These are phyloP conservation scores for Candida oleophila DNA, from an alignment of 805 yeast genomes.

Conservation along the genomic window DNA sequence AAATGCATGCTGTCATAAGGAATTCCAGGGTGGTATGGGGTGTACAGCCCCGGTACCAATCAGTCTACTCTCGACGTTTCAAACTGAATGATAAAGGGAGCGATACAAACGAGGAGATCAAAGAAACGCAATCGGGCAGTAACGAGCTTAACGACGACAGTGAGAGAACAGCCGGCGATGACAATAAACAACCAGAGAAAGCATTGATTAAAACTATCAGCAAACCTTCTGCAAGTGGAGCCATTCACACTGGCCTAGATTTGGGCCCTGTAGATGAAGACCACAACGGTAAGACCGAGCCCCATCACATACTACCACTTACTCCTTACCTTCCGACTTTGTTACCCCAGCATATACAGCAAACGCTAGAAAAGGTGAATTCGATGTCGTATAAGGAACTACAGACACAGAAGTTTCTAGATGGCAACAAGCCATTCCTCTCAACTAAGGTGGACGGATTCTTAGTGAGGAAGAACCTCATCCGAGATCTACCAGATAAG, in stretches of 20 bases:
- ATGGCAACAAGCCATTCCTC: slow-evolving; percentile 5
- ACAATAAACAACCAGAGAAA: neutral
- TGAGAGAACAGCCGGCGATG: neutral
- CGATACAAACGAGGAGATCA: neutral
- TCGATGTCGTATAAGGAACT: slow-evolving; percentile 4
- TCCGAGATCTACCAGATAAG: slow-evolving; percentile 4
- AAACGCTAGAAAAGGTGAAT: slow-evolving; percentile 10
- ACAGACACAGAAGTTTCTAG: slow-evolving; percentile 4
- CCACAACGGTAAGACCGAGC: neutral
- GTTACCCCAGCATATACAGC: slow-evolving; percentile 6
- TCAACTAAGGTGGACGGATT: slow-evolving; percentile 4
- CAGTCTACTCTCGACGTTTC: neutral
- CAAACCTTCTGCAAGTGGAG: neutral
- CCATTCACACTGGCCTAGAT: neutral
- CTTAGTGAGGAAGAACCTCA: slow-evolving; percentile 2
- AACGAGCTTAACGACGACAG: neutral
- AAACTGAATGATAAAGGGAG: slow-evolving; percentile 3
- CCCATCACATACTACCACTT: neutral
- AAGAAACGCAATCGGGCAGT: neutral
- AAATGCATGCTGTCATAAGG: too few relatives aligned
- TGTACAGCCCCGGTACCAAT: neutral
- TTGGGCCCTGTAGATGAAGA: neutral
- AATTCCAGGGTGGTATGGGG: neutral
- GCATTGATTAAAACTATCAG: neutral
- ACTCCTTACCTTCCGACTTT: neutral